These are phyloP conservation scores for Coriaria nepalensis DNA, from an alignment of 306 rosid genomes.

Conservation along the genomic window DNA sequence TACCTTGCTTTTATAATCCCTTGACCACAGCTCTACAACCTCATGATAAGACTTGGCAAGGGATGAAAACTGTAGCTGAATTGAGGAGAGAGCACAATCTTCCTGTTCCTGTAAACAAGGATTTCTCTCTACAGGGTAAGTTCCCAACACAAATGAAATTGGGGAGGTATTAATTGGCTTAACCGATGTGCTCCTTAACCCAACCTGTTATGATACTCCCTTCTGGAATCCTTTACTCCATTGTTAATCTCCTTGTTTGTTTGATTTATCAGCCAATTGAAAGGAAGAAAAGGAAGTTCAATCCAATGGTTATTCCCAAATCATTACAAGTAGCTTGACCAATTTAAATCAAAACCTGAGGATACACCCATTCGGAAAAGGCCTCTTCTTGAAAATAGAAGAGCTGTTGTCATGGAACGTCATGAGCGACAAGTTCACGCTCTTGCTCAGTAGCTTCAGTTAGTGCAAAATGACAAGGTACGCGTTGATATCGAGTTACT, in stretches of 20 bases:
- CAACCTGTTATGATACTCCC: background rate
- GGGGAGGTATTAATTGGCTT: slow-evolving; percentile 3
- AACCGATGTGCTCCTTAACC: background rate
- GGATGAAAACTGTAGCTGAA: slow-evolving; percentile 89
- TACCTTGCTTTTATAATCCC: slow-evolving; percentile 69
- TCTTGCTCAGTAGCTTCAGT: slow-evolving; percentile 50
- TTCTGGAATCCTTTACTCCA: background rate
- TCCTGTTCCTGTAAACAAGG: slow-evolving; percentile 67
- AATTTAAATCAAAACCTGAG: slow-evolving; percentile 64
- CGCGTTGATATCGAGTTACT: too few relatives aligned
- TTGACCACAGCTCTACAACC: slow-evolving; percentile 83
- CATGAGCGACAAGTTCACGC: slow-evolving; percentile 49
- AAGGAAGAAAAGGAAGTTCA: slow-evolving; percentile 63
- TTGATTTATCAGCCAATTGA: slow-evolving; percentile 46
- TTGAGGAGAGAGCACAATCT: slow-evolving; percentile 66
- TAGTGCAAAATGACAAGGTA: slow-evolving; percentile 51
- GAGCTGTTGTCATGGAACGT: slow-evolving; percentile 66
- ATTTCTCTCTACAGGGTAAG: slow-evolving; percentile 79
- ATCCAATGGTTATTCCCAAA: slow-evolving; percentile 80
- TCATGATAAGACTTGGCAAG: slow-evolving; percentile 63
- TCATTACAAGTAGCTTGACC: slow-evolving; percentile 53
- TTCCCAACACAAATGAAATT: slow-evolving; percentile 7
- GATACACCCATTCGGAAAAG: slow-evolving; percentile 30
- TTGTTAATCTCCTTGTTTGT: too few relatives aligned
- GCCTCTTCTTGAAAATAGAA: slow-evolving; percentile 43